phyloP scores from a whole-genome alignment of 768 basidiomycete species.

The Tylopilus rubrobrunneus region DNA sequence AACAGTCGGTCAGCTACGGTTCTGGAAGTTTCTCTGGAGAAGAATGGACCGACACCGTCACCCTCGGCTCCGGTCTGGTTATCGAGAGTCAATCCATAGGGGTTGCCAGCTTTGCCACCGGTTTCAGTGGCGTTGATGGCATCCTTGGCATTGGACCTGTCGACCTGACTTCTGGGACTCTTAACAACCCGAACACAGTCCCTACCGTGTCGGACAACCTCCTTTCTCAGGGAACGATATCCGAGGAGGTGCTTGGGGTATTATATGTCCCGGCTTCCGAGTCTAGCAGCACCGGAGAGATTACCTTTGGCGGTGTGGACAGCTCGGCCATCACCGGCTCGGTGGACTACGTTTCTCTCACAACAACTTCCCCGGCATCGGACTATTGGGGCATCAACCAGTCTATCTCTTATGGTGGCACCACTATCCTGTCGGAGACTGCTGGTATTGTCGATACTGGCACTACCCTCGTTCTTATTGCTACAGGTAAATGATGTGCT shows the following conservation, averaged over 20 bases:
- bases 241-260: constrained; percentile 26
- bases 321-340: background rate
- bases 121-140: constrained; percentile 26
- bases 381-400: constrained; percentile 28
- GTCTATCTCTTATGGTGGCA: constrained; percentile 25
- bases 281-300: background rate
- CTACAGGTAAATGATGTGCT: constrained; percentile 11
- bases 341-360: background rate
- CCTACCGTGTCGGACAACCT: constrained; percentile 37
- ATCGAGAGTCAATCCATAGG: background rate
- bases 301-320: constrained; percentile 1
- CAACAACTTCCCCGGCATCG: background rate
- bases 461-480: constrained; percentile 28
- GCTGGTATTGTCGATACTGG: constrained; percentile 36
- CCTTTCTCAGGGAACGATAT: constrained; percentile 25
- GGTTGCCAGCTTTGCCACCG: background rate
- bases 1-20: background rate
- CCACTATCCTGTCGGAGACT: constrained; percentile 21
- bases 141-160: constrained; percentile 36
- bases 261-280: constrained; percentile 27
- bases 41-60: background rate
- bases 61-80: background rate
- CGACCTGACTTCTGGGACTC: constrained; percentile 28
- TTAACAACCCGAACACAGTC: constrained; percentile 12
- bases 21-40: background rate